Evolutionary conservation across 768 basidiomycete genomes (phyloP).

Genomic region (Pulveroboletus sp.): DNA sequence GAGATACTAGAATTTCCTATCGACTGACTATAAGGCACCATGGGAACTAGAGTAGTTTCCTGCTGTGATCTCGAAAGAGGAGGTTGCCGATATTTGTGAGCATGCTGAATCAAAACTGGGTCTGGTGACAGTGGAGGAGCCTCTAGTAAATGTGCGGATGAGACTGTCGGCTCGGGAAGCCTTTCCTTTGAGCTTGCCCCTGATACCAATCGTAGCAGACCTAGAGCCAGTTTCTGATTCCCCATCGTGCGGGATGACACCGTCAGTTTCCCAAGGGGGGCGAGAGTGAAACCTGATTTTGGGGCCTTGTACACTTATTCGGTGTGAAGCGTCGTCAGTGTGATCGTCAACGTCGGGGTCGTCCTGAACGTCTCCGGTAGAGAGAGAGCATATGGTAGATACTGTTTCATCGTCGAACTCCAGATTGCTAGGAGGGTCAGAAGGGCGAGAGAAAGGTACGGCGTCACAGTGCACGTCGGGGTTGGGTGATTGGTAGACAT

Average conservation of each 20-base stretch:
- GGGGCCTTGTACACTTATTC: constrained; percentile 75
- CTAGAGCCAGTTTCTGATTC: constrained; percentile 39
- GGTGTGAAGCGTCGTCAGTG: constrained; percentile 41
- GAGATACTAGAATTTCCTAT: not conserved
- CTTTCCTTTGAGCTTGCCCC: constrained; percentile 29
- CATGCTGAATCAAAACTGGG: constrained; percentile 63
- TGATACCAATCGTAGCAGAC: constrained; percentile 27
- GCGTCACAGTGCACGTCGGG: constrained; percentile 27
- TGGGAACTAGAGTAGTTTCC: constrained; percentile 47
- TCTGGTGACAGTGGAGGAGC: constrained; percentile 40
- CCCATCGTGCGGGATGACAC: constrained; percentile 41
- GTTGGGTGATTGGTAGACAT: constrained; percentile 52
- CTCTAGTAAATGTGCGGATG: constrained; percentile 44
- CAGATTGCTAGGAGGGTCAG: constrained; percentile 45
- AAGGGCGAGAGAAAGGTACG: constrained; percentile 34
- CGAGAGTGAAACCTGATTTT: constrained; percentile 79
- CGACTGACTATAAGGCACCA: constrained; percentile 56
- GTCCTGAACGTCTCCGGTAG: constrained; percentile 32
- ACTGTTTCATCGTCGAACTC: constrained; percentile 52
- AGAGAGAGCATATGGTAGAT: constrained; percentile 25
- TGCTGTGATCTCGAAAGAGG: constrained; percentile 55
- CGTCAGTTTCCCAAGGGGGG: constrained; percentile 76
- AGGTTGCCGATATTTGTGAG: constrained; percentile 47
- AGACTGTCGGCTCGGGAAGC: constrained; percentile 31
- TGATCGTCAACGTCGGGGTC: constrained; percentile 34